These are phyloP conservation scores for Salinomyces thailandicus DNA, from an alignment of 2,329 filamentous ascomycete species.

Conservation along the genomic window DNA sequence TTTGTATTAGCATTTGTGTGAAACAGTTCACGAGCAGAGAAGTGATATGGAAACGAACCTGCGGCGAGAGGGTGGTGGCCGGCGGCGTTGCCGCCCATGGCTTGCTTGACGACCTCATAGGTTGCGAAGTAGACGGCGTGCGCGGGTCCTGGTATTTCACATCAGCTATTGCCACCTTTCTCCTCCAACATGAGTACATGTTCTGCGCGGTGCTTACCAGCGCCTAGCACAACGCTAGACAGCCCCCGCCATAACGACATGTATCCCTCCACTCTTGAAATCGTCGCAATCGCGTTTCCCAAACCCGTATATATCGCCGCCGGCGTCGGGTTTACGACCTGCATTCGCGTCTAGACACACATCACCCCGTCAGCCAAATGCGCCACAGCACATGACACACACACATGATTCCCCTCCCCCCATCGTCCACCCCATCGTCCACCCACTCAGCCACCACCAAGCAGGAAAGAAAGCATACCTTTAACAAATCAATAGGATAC, in stretches of 20 bases:
- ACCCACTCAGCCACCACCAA: no score
- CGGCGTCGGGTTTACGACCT: slow-evolving; percentile 77
- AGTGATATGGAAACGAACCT: slow-evolving; percentile 45
- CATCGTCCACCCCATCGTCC: no score
- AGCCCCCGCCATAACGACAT: slow-evolving; percentile 91
- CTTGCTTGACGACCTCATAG: slow-evolving; percentile 92
- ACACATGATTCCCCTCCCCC: no score
- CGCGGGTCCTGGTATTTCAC: slow-evolving; percentile 59
- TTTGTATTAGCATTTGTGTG: neutral
- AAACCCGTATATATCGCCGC: slow-evolving; percentile 79
- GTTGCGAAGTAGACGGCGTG: slow-evolving; percentile 98
- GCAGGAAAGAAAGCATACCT: no score
- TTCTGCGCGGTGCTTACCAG: slow-evolving; percentile 49
- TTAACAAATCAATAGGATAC: slow-evolving; percentile 97
- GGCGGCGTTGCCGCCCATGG: slow-evolving; percentile 82
- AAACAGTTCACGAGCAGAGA: neutral
- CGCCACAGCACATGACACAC: no score
- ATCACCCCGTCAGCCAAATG: slow-evolving; percentile 7
- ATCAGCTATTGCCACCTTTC: slow-evolving; percentile 17
- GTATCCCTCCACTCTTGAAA: slow-evolving; percentile 80
- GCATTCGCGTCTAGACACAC: slow-evolving; percentile 75
- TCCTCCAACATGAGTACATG: neutral
- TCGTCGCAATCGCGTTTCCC: slow-evolving; percentile 83
- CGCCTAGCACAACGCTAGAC: slow-evolving; percentile 90
- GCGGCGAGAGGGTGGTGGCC: slow-evolving; percentile 91